Base-by-base conservation (phyloP, 2,329 filamentous ascomycete genomes). In the Cryphonectria japonica region DNA sequence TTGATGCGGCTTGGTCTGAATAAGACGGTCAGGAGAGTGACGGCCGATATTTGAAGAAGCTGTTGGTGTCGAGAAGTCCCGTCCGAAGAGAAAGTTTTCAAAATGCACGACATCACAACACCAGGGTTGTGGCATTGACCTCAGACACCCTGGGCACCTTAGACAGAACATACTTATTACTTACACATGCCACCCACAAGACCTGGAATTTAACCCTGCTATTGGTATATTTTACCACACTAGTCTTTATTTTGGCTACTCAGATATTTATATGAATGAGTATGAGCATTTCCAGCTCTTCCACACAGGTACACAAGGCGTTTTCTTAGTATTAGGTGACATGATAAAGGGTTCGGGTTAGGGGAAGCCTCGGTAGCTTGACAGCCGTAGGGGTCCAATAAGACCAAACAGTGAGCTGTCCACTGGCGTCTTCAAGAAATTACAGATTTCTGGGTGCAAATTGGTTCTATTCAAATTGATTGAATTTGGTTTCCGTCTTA, bases 11-110 rank as follows among this genome's bases (percentile, higher is more conserved):
- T 8, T 52, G 19, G 41, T 29, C 50, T 62, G 41, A 32, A 37
- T 4, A 60, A 52, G 46, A 13, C 19, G 43, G 19, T 39, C 22
- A 66, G 52, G 34, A 52, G 41, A n/a, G 29, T 16, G 57, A 60
- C 66, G 13, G 64, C 41, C 9, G 60, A 62, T 54, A 14, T 34
- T 14, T n/a, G 22, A 50, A n/a, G 32, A 16, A 52, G 66, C 43
- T 68, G 66, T 63, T 65, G 62, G 57, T 43, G 66, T 39, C 54
- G 34, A 54, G 54, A 32, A 39, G 66, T 67, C 66, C 32, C 66
- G 29, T 61, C 62, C 60, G 66, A 71, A 60, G 66, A 72, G 69
- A 72, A 72, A 72, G 52, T 71, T 72, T 71, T 72, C 66, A 66
- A 66, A 46, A 59, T 60, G 39, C 46, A 46, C 62, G 46, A 67